phyloP scores from a whole-genome alignment of 148 eudicot genomes.

The Dianthus caryophyllus region DNA sequence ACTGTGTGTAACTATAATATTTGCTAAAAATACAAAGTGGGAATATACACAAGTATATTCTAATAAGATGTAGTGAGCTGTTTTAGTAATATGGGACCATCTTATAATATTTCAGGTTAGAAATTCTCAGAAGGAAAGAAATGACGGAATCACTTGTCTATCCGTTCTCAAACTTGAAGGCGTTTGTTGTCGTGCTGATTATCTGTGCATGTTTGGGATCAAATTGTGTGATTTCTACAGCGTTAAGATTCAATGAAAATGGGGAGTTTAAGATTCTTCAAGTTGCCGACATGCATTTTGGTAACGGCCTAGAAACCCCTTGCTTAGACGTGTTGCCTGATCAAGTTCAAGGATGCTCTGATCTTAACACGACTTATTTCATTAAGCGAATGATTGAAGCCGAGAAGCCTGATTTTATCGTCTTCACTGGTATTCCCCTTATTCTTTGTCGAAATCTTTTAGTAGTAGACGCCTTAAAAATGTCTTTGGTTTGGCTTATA shows the following conservation, averaged over 20 bases:
- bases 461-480: not conserved
- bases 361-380: constrained; percentile 79
- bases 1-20: too few species aligned
- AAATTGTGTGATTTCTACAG: constrained; percentile 11
- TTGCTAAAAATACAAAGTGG: too few species aligned
- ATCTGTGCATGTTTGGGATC: constrained; percentile 9
- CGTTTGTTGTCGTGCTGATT: constrained; percentile 9
- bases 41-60: too few species aligned
- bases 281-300: constrained; percentile 96
- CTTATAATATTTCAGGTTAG: not conserved
- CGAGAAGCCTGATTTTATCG: constrained; percentile 74
- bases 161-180: not conserved
- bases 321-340: constrained; percentile 63
- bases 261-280: constrained; percentile 85
- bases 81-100: too few species aligned
- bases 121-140: not conserved
- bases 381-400: constrained; percentile 60
- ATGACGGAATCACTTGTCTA: not conserved
- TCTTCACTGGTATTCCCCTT: constrained; percentile 71
- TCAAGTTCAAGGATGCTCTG: constrained; percentile 59
- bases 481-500: not conserved
- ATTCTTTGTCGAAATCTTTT: not conserved
- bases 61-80: too few species aligned
- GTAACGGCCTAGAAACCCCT: constrained; percentile 46
- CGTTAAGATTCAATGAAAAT: constrained; percentile 47